These are phyloP conservation scores for Rhododendron griersonianum DNA, from an alignment of 148 eudicot genomes.

Conservation along the genomic window DNA sequence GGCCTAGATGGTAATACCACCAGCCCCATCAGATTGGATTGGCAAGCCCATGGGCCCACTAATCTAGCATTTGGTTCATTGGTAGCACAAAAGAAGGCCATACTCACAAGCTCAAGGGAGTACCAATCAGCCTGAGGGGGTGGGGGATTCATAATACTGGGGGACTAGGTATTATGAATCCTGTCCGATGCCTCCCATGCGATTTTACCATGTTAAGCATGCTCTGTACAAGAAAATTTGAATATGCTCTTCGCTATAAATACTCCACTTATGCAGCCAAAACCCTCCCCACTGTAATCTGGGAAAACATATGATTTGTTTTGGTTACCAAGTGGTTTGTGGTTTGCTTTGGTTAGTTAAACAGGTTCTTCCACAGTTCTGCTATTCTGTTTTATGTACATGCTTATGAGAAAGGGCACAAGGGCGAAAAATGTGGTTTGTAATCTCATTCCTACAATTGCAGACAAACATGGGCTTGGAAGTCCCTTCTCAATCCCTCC, in stretches of 20 bases:
- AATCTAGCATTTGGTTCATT: background rate
- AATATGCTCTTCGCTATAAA: background rate
- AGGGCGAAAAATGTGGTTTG: background rate
- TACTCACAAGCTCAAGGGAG: background rate
- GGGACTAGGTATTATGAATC: background rate
- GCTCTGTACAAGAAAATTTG: background rate
- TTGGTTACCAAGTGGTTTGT: background rate
- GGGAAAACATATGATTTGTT: background rate
- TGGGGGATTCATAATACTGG: background rate
- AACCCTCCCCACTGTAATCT: background rate
- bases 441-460: background rate
- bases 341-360: background rate
- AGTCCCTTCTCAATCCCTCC: background rate
- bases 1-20: background rate
- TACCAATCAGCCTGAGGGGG: background rate
- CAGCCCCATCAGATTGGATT: background rate
- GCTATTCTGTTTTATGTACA: background rate
- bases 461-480: background rate
- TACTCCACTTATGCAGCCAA: background rate
- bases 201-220: background rate
- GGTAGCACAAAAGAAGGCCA: background rate
- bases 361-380: background rate
- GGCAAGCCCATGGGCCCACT: background rate
- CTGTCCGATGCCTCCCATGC: background rate
- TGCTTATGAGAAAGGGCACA: background rate